phyloP scores from a whole-genome alignment of 2,329 filamentous ascomycete genomes.

The Colletotrichum incanum region DNA sequence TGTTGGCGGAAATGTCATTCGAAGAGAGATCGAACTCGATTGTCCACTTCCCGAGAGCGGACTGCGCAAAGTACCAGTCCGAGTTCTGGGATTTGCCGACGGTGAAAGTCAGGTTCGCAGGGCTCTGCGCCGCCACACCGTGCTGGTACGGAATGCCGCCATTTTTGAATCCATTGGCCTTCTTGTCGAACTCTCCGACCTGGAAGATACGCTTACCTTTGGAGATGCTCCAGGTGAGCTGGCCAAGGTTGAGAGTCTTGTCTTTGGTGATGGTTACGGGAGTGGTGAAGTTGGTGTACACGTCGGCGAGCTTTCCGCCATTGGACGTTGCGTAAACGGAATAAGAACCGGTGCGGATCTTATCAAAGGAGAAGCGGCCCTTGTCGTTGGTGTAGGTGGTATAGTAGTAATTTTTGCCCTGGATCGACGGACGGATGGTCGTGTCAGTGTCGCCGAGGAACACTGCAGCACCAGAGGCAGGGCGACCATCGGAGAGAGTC shows the following conservation, averaged over 20 bases:
- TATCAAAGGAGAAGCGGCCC: slow-evolving; percentile 57
- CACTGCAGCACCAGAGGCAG: slow-evolving; percentile 60
- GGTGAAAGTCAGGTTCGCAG: slow-evolving; percentile 59
- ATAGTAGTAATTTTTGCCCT: slow-evolving; percentile 58
- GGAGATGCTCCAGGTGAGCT: slow-evolving; percentile 26
- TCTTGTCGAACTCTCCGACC: slow-evolving; percentile 62
- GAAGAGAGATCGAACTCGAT: slow-evolving; percentile 46
- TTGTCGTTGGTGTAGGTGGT: slow-evolving; percentile 57
- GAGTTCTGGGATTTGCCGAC: slow-evolving; percentile 52
- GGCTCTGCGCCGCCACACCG: slow-evolving; percentile 57
- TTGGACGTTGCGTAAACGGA: slow-evolving; percentile 63
- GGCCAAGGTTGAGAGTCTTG: slow-evolving; percentile 37
- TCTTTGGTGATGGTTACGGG: slow-evolving; percentile 53
- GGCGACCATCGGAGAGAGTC: slow-evolving; percentile 59
- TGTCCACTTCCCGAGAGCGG: slow-evolving; percentile 49
- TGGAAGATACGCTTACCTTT: slow-evolving; percentile 57
- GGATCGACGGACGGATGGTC: slow-evolving; percentile 44
- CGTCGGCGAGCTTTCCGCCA: slow-evolving; percentile 57
- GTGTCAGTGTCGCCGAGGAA: slow-evolving; percentile 63
- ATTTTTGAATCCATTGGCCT: slow-evolving; percentile 58
- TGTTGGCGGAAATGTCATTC: slow-evolving; percentile 27
- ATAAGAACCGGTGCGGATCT: slow-evolving; percentile 59
- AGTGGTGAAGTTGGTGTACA: slow-evolving; percentile 57
- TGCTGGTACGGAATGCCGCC: slow-evolving; percentile 58
- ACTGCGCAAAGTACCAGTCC: slow-evolving; percentile 64